These are phyloP conservation scores for Panaeolus cyanescens DNA, from an alignment of 768 basidiomycete genomes.

Conservation along the genomic window DNA sequence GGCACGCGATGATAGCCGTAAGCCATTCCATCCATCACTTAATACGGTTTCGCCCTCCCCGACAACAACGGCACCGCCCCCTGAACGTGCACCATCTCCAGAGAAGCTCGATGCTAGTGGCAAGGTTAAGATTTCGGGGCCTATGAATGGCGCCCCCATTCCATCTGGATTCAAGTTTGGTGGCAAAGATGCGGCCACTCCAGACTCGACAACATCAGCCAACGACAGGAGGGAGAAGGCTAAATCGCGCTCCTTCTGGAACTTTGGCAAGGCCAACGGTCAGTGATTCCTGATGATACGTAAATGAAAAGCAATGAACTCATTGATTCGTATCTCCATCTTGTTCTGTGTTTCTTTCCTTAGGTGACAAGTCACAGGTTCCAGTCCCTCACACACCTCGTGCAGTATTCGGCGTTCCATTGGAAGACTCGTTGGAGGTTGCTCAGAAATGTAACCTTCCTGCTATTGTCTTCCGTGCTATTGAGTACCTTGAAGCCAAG, in stretches of 20 bases:
- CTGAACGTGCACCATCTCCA: slow-evolving; percentile 55
- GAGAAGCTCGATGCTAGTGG: slow-evolving; percentile 55
- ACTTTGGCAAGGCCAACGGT: slow-evolving; percentile 74
- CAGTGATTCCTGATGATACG: slow-evolving; percentile 15
- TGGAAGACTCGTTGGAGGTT: slow-evolving; percentile 87
- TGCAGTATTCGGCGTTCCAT: slow-evolving; percentile 85
- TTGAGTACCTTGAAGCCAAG: slow-evolving; percentile 93
- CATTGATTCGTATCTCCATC: background rate
- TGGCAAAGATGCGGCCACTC: slow-evolving; percentile 59
- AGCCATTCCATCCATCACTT: slow-evolving; percentile 66
- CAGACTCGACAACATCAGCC: slow-evolving; percentile 36
- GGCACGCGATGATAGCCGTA: slow-evolving; percentile 51
- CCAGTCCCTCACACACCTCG: slow-evolving; percentile 48
- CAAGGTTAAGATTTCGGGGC: slow-evolving; percentile 88
- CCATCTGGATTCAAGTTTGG: slow-evolving; percentile 92
- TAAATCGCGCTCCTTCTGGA: slow-evolving; percentile 93
- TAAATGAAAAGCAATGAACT: slow-evolving; percentile 4
- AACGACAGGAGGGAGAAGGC: slow-evolving; percentile 87
- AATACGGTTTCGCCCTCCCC: slow-evolving; percentile 52
- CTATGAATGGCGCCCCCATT: slow-evolving; percentile 81
- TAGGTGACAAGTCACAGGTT: slow-evolving; percentile 40
- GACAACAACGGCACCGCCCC: slow-evolving; percentile 37
- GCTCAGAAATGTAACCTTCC: slow-evolving; percentile 90
- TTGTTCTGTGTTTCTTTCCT: slow-evolving; percentile 8
- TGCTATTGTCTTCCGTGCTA: slow-evolving; percentile 92